Conservation (phyloP, 352 stramenopile genomes). For the Saprolegnia parasitica region DNA sequence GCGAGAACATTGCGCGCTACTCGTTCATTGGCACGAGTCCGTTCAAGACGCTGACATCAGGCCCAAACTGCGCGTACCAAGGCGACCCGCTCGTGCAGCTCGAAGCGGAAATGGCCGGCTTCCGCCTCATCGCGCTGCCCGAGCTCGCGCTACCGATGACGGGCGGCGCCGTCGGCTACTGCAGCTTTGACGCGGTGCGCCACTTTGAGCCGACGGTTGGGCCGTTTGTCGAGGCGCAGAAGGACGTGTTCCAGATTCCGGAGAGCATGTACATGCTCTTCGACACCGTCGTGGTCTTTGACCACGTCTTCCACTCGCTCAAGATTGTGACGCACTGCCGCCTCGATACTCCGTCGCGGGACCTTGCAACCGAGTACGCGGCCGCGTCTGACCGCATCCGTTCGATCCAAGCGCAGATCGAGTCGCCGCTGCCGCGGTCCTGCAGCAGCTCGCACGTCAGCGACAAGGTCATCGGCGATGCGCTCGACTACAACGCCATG, state of each 20-base stretch:
- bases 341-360: conserved; percentile 44
- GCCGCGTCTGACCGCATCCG: conserved; percentile 70
- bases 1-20: conserved; percentile 84
- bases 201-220: conserved; percentile 84
- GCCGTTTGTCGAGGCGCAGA: conserved; percentile 67
- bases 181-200: conserved; percentile 82
- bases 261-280: conserved; percentile 91
- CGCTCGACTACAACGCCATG: conserved; percentile 62
- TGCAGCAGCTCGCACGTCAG: conserved; percentile 57
- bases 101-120: conserved; percentile 75
- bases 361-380: conserved; percentile 63
- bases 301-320: conserved; percentile 87
- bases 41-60: conserved; percentile 69
- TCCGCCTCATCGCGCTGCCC: conserved; percentile 57
- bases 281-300: conserved; percentile 85
- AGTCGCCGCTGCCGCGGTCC: conserved; percentile 52
- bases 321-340: conserved; percentile 83
- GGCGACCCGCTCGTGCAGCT: conserved; percentile 73
- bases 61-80: conserved; percentile 47
- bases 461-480: conserved; percentile 32
- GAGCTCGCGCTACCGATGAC: conserved; percentile 81
- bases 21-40: conserved; percentile 85
- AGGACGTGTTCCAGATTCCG: conserved; percentile 72
- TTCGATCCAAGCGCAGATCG: conserved; percentile 46
- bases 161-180: conserved; percentile 83